These are phyloP conservation scores for Pelargonium exstipulatum DNA, from an alignment of 441 rosid genomes.

Conservation along the genomic window DNA sequence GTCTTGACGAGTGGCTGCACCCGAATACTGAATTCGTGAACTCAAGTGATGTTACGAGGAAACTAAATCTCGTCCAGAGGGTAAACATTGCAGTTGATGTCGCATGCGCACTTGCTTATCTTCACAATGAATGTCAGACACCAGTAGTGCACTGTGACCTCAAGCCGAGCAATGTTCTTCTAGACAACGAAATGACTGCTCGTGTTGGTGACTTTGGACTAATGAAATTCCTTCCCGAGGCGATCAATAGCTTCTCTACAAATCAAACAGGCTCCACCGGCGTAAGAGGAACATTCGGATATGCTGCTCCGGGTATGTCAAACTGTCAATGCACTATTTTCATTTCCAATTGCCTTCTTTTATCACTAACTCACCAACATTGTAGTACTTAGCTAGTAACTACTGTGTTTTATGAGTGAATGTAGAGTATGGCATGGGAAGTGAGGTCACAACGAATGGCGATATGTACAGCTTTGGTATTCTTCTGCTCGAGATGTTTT, in stretches of 20 bases:
- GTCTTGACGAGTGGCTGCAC: constrained; percentile 10
- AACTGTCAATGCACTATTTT: too few relatives aligned
- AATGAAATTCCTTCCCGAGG: not conserved
- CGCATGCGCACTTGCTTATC: not conserved
- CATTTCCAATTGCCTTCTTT: not conserved
- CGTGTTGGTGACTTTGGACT: constrained; percentile 11
- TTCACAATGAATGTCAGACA: not conserved
- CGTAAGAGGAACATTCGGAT: too few relatives aligned
- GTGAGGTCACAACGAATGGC: not conserved
- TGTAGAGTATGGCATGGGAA: not conserved
- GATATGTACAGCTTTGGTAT: not conserved
- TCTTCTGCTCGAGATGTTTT: not conserved
- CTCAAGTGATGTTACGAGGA: not conserved
- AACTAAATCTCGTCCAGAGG: not conserved
- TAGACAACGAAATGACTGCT: constrained; percentile 9
- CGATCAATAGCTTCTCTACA: rapidly evolving
- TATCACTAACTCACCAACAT: not conserved
- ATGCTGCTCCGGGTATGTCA: not conserved
- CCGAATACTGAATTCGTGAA: rapidly evolving
- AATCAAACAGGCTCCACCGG: not conserved
- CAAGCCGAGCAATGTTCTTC: constrained; percentile 13
- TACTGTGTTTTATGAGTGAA: not conserved
- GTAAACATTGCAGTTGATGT: constrained; percentile 7
- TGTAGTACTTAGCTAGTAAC: not conserved
- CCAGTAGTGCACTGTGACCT: constrained; percentile 3